Evolutionary conservation across 495 filamentous ascomycete genomes (phyloP).

Genomic region (Aspergillus nidulans): DNA sequence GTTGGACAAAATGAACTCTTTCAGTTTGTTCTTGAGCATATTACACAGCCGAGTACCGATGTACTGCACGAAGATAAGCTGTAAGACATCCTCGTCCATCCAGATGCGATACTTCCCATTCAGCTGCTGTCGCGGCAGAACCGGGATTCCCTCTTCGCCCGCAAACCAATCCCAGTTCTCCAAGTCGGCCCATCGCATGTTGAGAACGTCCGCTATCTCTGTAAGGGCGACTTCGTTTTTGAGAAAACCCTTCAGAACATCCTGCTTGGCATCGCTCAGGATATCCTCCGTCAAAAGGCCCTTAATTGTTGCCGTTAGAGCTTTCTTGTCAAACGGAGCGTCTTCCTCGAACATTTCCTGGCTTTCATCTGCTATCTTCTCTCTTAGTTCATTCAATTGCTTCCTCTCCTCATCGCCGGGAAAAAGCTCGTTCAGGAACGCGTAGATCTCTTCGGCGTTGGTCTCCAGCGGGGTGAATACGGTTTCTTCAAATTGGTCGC

Average conservation of each 20-base stretch:
- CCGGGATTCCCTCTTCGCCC: conserved; percentile 38
- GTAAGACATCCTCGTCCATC: conserved; percentile 58
- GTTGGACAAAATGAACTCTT: conserved; percentile 31
- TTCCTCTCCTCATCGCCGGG: conserved; percentile 19
- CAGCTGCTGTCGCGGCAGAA: conserved; percentile 48
- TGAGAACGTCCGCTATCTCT: conserved; percentile 57
- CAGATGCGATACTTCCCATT: conserved; percentile 51
- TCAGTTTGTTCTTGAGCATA: conserved; percentile 44
- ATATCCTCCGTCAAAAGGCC: conserved; percentile 50
- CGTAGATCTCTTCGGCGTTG: conserved; percentile 33
- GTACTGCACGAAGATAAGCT: conserved; percentile 58
- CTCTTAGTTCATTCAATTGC: conserved; percentile 26
- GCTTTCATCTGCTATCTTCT: neutral
- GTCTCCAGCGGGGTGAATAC: conserved; percentile 47
- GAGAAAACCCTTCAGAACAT: conserved; percentile 47
- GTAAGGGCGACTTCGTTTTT: conserved; percentile 43
- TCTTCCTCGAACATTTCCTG: conserved; percentile 17
- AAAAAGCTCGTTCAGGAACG: conserved; percentile 47
- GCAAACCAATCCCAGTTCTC: conserved; percentile 52
- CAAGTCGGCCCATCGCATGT: conserved; percentile 53
- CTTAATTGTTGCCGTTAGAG: conserved; percentile 38
- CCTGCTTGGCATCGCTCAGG: conserved; percentile 51
- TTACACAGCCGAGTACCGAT: conserved; percentile 53
- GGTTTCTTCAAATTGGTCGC: conserved; percentile 45
- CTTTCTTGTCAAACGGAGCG: conserved; percentile 32